These are phyloP conservation scores for Brachypodium distachyon DNA, from an alignment of 202 grass and related monocot genomes.

Conservation along the genomic window DNA sequence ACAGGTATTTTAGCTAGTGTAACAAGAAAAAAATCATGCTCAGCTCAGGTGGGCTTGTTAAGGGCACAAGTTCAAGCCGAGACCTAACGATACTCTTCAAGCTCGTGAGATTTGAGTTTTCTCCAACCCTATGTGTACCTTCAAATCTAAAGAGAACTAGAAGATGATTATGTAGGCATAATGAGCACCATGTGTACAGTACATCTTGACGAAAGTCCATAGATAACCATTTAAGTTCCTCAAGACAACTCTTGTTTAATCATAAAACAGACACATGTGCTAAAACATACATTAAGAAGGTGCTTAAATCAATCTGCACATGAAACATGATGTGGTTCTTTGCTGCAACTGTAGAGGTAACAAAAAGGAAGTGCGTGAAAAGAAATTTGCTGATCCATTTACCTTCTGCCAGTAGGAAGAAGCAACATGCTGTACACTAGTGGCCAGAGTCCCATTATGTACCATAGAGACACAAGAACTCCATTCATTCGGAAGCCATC, in stretches of 20 bases:
- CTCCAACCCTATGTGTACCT: neutral
- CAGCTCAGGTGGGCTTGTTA: neutral
- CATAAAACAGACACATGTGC: neutral
- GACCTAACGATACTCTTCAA: neutral
- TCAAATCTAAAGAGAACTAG: neutral
- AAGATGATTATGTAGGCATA: neutral
- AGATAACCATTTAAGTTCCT: neutral
- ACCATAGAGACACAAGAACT: slow-evolving; percentile 83
- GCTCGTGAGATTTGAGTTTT: neutral
- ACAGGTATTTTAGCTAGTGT: no score
- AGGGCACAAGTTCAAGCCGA: neutral
- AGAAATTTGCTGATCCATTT: slow-evolving; percentile 7
- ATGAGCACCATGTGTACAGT: neutral
- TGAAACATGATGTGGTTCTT: neutral
- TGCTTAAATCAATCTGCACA: neutral
- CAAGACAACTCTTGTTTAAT: neutral
- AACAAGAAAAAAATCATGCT: neutral
- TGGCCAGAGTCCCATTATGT: slow-evolving; percentile 90
- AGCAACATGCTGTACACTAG: slow-evolving; percentile 81
- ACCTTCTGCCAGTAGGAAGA: slow-evolving; percentile 91
- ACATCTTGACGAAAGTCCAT: neutral
- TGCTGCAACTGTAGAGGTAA: neutral
- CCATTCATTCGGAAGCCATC: slow-evolving; percentile 86
- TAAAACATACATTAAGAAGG: neutral
- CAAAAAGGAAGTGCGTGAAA: neutral